Base-by-base conservation (phyloP, 2,329 filamentous ascomycete genomes). In the Alternaria brassicicola region DNA sequence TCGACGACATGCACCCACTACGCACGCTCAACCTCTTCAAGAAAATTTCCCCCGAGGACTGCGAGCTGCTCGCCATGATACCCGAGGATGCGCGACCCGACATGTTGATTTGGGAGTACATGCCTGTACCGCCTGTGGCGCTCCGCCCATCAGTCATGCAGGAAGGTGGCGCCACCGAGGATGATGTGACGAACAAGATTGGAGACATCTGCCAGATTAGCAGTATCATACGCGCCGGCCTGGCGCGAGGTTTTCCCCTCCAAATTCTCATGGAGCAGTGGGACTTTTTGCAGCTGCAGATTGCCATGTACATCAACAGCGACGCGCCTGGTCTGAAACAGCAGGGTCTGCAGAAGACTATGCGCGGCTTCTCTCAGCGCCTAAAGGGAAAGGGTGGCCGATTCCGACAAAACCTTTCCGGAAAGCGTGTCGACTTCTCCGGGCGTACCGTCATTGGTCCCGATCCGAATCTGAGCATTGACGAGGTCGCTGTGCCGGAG, bases 341-440 rank as follows among this genome's bases (percentile, higher is more conserved):
- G 69, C 89, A 89, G 12, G 91, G 92, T 8, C 89, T 93, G 59
- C 91, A 92, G 57, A 97, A 96, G 76, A 86, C 91, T 1, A 96
- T 95, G 69, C 87, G 95, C 68, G 95, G 95, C 17, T 96, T 99
- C 74, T 97, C 94, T 61, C 95, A 98, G 78, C 88, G 95, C 15
- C 79, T 99, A 46, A 99, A 99, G 79, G 95, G 95, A 67, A 99
- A 99, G 74, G 94, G 98, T 74, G 95, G 95, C 53, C 91, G 95
- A 53, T 99, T 99, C 79, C 89, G 95, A 80, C 95, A 96, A 57
- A 99, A 99, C 71, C 79, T 99, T 59, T 98, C 94, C 0, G 95
- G 95, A 75, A 99, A 99, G 79, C 94, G 95, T 85, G 95, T 99
- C 52, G 94, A 99, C 75, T 99, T 98, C 78, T 99, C 95, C 10